phyloP scores from a whole-genome alignment of 2,329 filamentous ascomycete species.

The Colletotrichum graminicola region DNA sequence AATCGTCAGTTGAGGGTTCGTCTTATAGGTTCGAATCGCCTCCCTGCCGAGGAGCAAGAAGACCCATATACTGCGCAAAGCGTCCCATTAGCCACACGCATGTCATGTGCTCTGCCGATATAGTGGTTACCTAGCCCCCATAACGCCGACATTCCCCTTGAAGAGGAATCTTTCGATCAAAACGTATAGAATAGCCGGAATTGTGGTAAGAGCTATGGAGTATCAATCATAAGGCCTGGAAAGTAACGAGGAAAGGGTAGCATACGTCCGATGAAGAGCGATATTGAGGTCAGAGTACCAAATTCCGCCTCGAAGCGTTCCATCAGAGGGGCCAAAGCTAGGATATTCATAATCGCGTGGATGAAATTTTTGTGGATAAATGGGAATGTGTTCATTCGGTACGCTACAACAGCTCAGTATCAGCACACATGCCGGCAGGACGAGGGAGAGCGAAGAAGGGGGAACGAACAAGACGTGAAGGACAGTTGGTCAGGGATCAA shows the following conservation, averaged over 20 bases:
- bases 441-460: background rate
- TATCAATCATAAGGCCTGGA: slow-evolving; percentile 41
- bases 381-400: slow-evolving; percentile 92
- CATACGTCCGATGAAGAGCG: slow-evolving; percentile 92
- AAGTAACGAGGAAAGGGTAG: slow-evolving; percentile 44
- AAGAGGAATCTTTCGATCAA: slow-evolving; percentile 81
- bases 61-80: slow-evolving; percentile 80
- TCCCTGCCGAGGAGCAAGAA: slow-evolving; percentile 89
- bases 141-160: slow-evolving; percentile 76
- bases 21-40: slow-evolving; percentile 85
- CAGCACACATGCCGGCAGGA: background rate
- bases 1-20: slow-evolving; percentile 81
- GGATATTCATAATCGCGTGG: slow-evolving; percentile 82
- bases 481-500: slow-evolving; percentile 83
- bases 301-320: slow-evolving; percentile 95
- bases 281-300: slow-evolving; percentile 88
- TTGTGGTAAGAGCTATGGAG: slow-evolving; percentile 76
- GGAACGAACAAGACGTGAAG: slow-evolving; percentile 74
- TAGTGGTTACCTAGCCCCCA: slow-evolving; percentile 80
- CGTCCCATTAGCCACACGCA: slow-evolving; percentile 13
- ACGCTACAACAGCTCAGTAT: slow-evolving; percentile 69
- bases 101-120: background rate
- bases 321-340: slow-evolving; percentile 87
- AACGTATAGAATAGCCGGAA: slow-evolving; percentile 86
- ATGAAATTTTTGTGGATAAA: slow-evolving; percentile 86